Evolutionary conservation across 768 basidiomycete genomes (phyloP).

Genomic region (Trametes coccinea): DNA sequence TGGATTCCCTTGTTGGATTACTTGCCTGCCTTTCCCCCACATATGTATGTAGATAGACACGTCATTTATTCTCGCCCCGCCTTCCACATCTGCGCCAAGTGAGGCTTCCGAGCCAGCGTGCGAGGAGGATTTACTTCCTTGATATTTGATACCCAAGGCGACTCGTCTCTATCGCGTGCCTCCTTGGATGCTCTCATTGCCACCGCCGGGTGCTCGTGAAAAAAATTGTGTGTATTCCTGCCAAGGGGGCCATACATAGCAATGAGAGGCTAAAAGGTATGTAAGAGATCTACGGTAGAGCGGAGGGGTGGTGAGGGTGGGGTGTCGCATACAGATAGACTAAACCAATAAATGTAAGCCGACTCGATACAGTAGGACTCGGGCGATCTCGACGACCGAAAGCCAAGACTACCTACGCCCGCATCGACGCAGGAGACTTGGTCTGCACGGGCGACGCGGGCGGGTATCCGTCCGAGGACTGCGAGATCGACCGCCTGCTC

Average conservation of each 20-base stretch:
- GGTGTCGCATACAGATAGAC: conserved; percentile 11
- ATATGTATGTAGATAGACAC: conserved; percentile 19
- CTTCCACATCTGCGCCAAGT: no score
- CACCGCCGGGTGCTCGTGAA: no score
- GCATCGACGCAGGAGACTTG: background rate
- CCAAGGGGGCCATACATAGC: background rate
- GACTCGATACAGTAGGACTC: no score
- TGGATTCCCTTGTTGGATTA: background rate
- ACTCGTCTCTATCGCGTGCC: no score
- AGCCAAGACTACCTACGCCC: background rate
- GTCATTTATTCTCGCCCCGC: background rate
- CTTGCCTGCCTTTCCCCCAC: background rate
- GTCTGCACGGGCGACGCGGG: background rate
- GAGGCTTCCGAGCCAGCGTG: background rate
- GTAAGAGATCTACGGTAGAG: background rate
- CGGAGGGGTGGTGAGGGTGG: background rate
- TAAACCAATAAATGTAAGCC: conserved; percentile 8
- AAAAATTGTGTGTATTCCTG: conserved; percentile 1
- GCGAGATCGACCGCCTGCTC: conserved; percentile 22
- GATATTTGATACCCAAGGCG: no score
- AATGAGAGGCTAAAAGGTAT: background rate
- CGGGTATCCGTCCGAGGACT: conserved; percentile 16
- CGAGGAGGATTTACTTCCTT: background rate
- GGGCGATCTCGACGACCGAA: no score
- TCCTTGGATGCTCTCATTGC: no score